Conservation (phyloP, 169 alveolate species). For the Cryptosporidium canis region DNA sequence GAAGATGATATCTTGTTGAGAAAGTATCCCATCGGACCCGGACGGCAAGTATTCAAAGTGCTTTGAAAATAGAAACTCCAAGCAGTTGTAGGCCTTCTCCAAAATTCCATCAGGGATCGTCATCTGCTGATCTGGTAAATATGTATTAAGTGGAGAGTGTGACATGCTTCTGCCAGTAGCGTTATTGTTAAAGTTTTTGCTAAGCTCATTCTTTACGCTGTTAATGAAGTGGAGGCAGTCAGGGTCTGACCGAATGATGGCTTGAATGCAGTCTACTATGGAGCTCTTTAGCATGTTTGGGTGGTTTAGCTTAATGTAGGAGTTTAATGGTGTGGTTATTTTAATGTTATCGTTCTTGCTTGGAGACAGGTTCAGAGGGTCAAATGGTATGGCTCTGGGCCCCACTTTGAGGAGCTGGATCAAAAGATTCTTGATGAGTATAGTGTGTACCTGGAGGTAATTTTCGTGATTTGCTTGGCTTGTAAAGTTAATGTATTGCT, state of each 20-base stretch:
- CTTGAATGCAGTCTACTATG: background rate
- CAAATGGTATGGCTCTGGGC: constrained; percentile 20
- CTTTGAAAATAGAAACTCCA: background rate
- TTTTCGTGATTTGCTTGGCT: background rate
- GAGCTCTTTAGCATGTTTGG: background rate
- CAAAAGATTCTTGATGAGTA: constrained; percentile 2
- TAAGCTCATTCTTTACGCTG: constrained; percentile 2
- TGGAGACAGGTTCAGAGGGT: constrained; percentile 34
- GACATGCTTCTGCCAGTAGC: background rate
- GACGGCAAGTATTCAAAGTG: background rate
- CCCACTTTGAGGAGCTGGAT: background rate
- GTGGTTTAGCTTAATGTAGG: constrained; percentile 1
- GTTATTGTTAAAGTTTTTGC: background rate
- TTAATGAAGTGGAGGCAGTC: constrained; percentile 8
- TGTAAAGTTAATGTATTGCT: background rate
- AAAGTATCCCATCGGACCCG: background rate
- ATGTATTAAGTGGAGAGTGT: background rate
- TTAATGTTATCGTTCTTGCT: background rate
- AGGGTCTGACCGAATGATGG: constrained; percentile 11
- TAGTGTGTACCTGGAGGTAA: background rate
- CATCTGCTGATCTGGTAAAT: background rate
- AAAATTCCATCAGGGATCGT: constrained; percentile 21
- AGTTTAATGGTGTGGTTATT: constrained; percentile 21
- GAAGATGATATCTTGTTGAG: constrained; percentile 8
- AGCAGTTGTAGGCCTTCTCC: background rate